These are phyloP conservation scores for Mycena metata DNA, from an alignment of 768 basidiomycete genomes.

Conservation along the genomic window DNA sequence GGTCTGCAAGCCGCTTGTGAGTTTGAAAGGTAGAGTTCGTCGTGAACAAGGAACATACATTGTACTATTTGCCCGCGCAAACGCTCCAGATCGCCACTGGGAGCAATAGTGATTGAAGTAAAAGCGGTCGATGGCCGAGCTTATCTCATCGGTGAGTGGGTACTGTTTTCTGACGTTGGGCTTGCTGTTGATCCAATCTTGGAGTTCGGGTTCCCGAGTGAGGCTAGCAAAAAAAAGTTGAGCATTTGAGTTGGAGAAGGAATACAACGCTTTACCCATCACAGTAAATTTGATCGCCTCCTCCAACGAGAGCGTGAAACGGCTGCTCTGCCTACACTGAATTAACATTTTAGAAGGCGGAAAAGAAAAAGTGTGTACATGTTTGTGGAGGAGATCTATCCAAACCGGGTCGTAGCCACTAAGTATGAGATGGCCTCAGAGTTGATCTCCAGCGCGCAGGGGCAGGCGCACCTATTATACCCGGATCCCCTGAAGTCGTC, in stretches of 20 bases:
- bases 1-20: slow-evolving; percentile 20
- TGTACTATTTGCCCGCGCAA: slow-evolving; percentile 90
- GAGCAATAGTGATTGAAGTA: slow-evolving; percentile 94
- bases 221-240: slow-evolving; percentile 58
- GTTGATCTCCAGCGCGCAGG: too few species aligned
- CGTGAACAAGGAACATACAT: slow-evolving; percentile 67
- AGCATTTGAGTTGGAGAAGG: slow-evolving; percentile 15
- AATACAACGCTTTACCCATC: slow-evolving; percentile 67
- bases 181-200: slow-evolving; percentile 83
- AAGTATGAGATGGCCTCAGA: too few species aligned
- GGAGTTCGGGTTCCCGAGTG: slow-evolving; percentile 89
- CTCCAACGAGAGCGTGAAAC: slow-evolving; percentile 93
- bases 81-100: slow-evolving; percentile 88
- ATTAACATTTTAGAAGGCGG: neutral
- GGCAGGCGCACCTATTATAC: too few species aligned
- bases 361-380: slow-evolving; percentile 49
- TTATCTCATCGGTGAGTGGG: slow-evolving; percentile 79
- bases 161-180: slow-evolving; percentile 69
- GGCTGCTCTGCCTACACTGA: slow-evolving; percentile 63
- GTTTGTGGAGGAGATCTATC: slow-evolving; percentile 91
- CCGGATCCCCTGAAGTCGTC: slow-evolving; percentile 88
- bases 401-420: slow-evolving; percentile 93
- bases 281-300: slow-evolving; percentile 94
- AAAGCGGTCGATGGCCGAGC: slow-evolving; percentile 83
- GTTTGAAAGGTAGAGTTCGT: slow-evolving; percentile 7